A percentile compares a stretch with the other conserved stretches of the same genome.
These are phyloP conservation scores for Verruconis gallopava DNA, from an alignment of 2,329 filamentous ascomycete genomes.

Conservation along the genomic window DNA sequence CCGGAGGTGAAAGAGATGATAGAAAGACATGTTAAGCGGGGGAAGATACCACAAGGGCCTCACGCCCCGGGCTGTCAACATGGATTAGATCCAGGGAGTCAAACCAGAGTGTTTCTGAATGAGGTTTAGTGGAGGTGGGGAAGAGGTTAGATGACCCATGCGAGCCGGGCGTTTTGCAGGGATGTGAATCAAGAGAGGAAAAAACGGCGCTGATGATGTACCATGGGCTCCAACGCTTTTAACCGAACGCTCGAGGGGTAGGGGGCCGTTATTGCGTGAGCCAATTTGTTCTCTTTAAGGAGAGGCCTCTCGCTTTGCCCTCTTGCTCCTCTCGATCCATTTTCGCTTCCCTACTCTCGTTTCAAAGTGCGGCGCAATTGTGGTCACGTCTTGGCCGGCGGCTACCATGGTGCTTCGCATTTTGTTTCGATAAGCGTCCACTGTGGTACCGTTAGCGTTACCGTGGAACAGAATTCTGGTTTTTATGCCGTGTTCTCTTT, in stretches of 20 bases:
- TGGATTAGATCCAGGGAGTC: not conserved
- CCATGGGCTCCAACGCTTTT: no score
- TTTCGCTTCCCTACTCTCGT: constrained; percentile 71
- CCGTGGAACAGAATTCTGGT: constrained; percentile 16
- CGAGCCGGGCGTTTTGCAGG: not conserved
- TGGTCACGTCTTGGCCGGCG: constrained; percentile 59
- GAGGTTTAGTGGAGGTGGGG: not conserved
- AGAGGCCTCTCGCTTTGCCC: constrained; percentile 24
- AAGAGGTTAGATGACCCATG: not conserved
- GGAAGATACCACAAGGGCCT: not conserved
- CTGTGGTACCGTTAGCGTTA: constrained; percentile 30
- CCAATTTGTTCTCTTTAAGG: constrained; percentile 12
- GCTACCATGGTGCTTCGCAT: constrained; percentile 71
- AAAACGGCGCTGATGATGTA: no score
- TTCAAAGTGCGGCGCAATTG: constrained; percentile 74
- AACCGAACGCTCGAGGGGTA: no score
- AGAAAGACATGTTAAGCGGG: not conserved
- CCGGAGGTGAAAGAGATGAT: constrained; percentile 1
- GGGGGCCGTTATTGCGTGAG: not conserved
- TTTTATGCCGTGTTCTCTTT: no score
- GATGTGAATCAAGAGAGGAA: no score
- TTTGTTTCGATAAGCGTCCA: constrained; percentile 91
- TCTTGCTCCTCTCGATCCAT: constrained; percentile 36
- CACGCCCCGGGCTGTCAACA: not conserved
- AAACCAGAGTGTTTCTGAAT: not conserved